Base-by-base conservation (phyloP, 371 early-diverging fungal species). In the Mucor racemosus region DNA sequence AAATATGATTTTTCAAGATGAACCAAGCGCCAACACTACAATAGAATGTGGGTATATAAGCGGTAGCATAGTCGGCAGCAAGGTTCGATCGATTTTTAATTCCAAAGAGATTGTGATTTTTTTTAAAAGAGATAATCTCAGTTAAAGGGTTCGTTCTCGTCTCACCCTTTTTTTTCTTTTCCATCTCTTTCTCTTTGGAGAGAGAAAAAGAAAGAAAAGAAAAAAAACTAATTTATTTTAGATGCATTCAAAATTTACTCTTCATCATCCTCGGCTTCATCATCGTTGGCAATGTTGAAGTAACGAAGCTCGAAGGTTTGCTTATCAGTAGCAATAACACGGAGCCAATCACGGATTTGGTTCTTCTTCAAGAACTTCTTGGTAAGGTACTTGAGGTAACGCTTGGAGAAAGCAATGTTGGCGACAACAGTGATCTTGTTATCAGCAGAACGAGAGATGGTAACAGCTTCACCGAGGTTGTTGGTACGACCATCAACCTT, bases 301-400 rank as follows among this genome's bases (percentile, higher is more conserved):
- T 98, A 99, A 76, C 91, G 88, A 84, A 99, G 92, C 87, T 94
- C 91, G 88, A 94, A 99, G 81, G 95, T 88, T 75, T 85, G 80
- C 94, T 96, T 95, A 88, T 86, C 84, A 75, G 90, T 81, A 78
- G 97, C 90, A 81, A 97, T 89, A 71, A 98, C 98, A 84, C 98
- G 96, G 81, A 99, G 87, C 94, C 95, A 97, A 89, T 99, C 99
- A 81, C 97, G 93, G 85, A 99, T 92, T 84, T 91, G 89, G 93
- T 97, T 88, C 95, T 99, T 97, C 94, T 99, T 99, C 88, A 99
- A 89, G 95, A 96, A 99, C 92, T 96, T 96, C 95, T 99, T 99
- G 87, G 98, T 94, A 61, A 98, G 91, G 92, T 99, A 99, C 94
- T 99, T 99, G 85, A 98, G 83, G 94, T 97, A 97, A 74, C 97